These are phyloP conservation scores for Ochromonas danica DNA, from an alignment of 108 stramenopile genomes.

Conservation along the genomic window DNA sequence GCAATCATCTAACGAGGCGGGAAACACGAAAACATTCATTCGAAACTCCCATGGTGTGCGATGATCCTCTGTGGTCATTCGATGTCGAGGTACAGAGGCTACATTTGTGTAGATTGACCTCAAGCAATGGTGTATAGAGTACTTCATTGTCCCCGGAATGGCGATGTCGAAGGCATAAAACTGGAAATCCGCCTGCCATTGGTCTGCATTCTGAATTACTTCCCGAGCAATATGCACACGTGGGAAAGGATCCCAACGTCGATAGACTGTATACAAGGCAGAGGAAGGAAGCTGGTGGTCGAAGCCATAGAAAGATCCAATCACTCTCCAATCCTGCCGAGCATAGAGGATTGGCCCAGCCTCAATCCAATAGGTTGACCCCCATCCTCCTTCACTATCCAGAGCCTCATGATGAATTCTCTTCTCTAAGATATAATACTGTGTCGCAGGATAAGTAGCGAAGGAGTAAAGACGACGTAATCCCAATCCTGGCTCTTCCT, in stretches of 20 bases:
- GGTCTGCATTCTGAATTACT: not conserved
- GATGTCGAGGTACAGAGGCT: conserved; percentile 28
- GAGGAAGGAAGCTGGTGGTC: not conserved
- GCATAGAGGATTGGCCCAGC: not conserved
- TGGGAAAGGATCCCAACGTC: conserved; percentile 28
- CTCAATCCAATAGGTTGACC: conserved; percentile 9
- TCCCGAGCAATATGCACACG: not conserved
- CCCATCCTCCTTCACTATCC: conserved; percentile 30
- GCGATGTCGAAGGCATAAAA: conserved; percentile 35
- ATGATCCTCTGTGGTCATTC: conserved; percentile 23
- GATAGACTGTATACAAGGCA: conserved; percentile 16
- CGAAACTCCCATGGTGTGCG: conserved; percentile 27
- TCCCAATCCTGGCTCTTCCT: not conserved
- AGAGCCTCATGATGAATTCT: not conserved
- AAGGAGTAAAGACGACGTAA: not conserved
- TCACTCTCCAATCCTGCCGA: conserved; percentile 15
- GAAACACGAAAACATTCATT: conserved; percentile 9
- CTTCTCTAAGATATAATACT: conserved; percentile 26
- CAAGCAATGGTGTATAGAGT: conserved; percentile 24
- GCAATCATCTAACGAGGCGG: conserved; percentile 18
- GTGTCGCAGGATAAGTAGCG: conserved; percentile 19
- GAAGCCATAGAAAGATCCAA: conserved; percentile 28
- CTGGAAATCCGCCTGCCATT: not conserved
- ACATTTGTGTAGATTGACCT: conserved; percentile 5
- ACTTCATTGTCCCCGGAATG: not conserved